Evolutionary conservation across 176 grass and related monocot genomes (phyloP), one percentile per base, ranked within the genome.

Genomic region (Carex littledalei): DNA sequence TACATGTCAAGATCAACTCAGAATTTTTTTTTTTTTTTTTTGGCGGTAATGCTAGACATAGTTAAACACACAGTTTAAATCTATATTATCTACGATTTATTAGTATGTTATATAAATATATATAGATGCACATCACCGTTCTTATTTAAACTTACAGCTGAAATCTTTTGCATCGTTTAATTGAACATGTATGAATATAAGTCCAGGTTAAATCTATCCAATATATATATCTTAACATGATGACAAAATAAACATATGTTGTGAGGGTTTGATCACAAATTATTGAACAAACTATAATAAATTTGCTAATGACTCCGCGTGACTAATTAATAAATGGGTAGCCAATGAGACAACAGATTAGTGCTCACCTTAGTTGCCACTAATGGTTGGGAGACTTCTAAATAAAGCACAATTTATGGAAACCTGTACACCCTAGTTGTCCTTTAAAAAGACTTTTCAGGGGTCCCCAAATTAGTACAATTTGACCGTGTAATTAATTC

Each of bases 261-360:
- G 47, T 37, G 16, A 43, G 21, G 20, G 11, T 1, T 53, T 52
- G 11, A 16, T 21, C 9, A 53, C 45, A 76, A 76, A 76, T 15
- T 76, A 53, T 76, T 53, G 1, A 76, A 26, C 11, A 76, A 53
- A 72, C 3, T 21, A 76, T 15, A 76, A 76, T 53, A 3, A 76
- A 54, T 13, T 76, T 54, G n/a, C 72, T 53, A 53, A 76, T 29
- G 72, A 54, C 20, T 13, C 5, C 21, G 21, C 45, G 20, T 53
- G 10, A 53, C 7, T 26, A 26, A 45, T 21, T 72, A 76, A 53
- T 10, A 14, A 76, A 76, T 24, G 3, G 72, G 12, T 53, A 15
- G n/a, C 72, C 72, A 76, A 76, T 53, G 45, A 54, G 20, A 24
- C 72, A 76, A 53, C 72, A 76, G 10, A 76, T 76, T 53, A 54